These are phyloP conservation scores for Colletotrichum nymphaeae DNA, from an alignment of 2,329 filamentous ascomycete genomes.

Conservation along the genomic window DNA sequence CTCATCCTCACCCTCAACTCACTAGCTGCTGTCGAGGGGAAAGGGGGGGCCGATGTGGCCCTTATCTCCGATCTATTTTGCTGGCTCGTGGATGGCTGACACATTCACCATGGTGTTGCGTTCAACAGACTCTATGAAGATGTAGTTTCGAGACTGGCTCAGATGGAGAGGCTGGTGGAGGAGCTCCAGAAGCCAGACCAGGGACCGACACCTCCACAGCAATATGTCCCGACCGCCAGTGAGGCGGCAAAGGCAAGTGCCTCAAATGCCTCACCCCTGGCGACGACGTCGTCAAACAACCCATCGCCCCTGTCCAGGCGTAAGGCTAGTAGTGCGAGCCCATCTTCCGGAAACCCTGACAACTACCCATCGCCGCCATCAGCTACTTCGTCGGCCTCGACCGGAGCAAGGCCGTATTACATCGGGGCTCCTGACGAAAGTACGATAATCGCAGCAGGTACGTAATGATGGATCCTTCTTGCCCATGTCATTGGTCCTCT, in stretches of 20 bases:
- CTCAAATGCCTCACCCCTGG: neutral
- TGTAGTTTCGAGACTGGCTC: conserved; percentile 33
- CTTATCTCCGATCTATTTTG: neutral
- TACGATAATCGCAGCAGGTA: conserved; percentile 15
- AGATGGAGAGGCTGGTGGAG: conserved; percentile 34
- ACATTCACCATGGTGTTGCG: neutral
- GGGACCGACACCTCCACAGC: conserved; percentile 6
- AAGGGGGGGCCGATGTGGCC: neutral
- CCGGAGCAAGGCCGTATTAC: conserved; percentile 26
- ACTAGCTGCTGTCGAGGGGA: neutral
- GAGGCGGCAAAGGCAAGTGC: neutral
- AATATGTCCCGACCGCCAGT: neutral
- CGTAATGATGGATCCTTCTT: neutral
- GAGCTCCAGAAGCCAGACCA: conserved; percentile 28
- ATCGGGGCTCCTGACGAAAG: conserved; percentile 13
- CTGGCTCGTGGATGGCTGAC: conserved; percentile 4
- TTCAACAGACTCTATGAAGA: conserved; percentile 30
- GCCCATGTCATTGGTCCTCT: neutral
- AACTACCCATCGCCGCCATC: conserved; percentile 25
- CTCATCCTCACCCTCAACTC: neutral
- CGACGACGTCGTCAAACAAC: conserved; percentile 39
- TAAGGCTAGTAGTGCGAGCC: conserved; percentile 25
- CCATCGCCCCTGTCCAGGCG: conserved; percentile 23
- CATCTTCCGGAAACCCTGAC: conserved; percentile 22
- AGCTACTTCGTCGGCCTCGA: conserved; percentile 24